Evolutionary conservation across 1,284 basidiomycete genomes (phyloP), one percentile per base, ranked within the genome.

Genomic region (Schizophyllum commune): DNA sequence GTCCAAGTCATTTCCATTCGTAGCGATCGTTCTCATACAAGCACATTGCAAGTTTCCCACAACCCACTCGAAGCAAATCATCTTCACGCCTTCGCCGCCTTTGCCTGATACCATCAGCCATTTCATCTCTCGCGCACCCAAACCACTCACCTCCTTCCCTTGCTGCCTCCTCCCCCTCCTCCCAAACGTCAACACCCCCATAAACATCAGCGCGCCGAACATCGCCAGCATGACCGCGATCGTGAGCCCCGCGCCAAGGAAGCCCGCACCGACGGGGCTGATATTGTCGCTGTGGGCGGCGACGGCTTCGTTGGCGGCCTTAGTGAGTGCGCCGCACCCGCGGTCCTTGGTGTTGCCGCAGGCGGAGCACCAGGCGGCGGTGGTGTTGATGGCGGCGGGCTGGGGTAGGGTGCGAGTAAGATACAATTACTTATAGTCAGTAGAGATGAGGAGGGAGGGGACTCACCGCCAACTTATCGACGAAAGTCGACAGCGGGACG

Each of bases 171-270:
- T 17, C 39, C 13, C 17, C 39, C 39, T 47, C 39, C 39, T 47
- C 39, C 77, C 77, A 33, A 82, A 65, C 47, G 69, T 74, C 61
- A 86, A 54, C 17, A 80, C 58, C 0, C 85, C 83, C 53, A 82
- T 60, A 70, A 82, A 78, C 20, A 70, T 67, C 52, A 85, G 65
- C 13, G 75, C 67, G 7, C 66, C 75, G 15, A 84, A 66, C 61
- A 76, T 73, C 15, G 74, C 64, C 22, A 77, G 65, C 47, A 75
- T 69, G 11, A 84, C 76, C 7, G 74, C 79, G 32, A 83, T 67
- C 32, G 81, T 80, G 63, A 88, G 66, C 5, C 83, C 83, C 1
- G 86, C 86, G 27, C 86, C 86, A 9, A 88, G 71, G 72, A 86
- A 84, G 0, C 86, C 86, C 32, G 86, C 84, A 15, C 83, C 85